A percentile compares a stretch with the other conserved stretches of the same genome.
These are phyloP conservation scores for Fusarium musae DNA, from an alignment of 2,329 filamentous ascomycete species.

Conservation along the genomic window DNA sequence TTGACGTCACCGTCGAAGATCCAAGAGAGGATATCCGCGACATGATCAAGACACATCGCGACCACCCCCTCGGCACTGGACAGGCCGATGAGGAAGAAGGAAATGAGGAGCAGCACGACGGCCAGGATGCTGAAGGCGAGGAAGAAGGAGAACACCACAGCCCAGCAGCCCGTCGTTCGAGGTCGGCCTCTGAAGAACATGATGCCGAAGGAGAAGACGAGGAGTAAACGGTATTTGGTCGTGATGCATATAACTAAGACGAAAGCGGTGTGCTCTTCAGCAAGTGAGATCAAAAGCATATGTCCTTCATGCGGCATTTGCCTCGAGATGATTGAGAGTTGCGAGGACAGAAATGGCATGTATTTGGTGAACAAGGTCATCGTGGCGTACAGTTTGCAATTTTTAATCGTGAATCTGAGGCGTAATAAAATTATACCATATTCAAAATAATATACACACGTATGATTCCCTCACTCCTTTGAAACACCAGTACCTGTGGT, in stretches of 20 bases:
- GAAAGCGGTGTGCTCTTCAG: constrained; percentile 42
- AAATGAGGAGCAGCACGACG: constrained; percentile 46
- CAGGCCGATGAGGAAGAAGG: constrained; percentile 52
- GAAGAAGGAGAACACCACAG: constrained; percentile 34
- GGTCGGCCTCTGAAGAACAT: constrained; percentile 48
- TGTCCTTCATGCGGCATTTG: constrained; percentile 15
- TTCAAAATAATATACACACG: constrained; percentile 1
- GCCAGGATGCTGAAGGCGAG: constrained; percentile 44
- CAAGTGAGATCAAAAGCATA: neutral
- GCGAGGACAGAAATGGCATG: constrained; percentile 16
- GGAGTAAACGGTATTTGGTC: constrained; percentile 33
- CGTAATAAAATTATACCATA: constrained; percentile 14
- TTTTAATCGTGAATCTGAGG: constrained; percentile 39
- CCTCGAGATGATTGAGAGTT: neutral
- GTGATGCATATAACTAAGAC: constrained; percentile 59
- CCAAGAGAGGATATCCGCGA: constrained; percentile 64
- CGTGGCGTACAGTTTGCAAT: constrained; percentile 30
- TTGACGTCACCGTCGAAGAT: constrained; percentile 66
- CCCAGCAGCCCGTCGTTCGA: constrained; percentile 38
- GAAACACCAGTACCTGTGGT: neutral
- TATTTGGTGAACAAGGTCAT: constrained; percentile 26
- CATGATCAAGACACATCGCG: constrained; percentile 64
- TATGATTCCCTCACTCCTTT: neutral
- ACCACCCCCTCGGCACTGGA: constrained; percentile 62
- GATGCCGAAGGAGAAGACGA: constrained; percentile 62